phyloP scores from a whole-genome alignment of 768 basidiomycete genomes.

The Russula vinacea region DNA sequence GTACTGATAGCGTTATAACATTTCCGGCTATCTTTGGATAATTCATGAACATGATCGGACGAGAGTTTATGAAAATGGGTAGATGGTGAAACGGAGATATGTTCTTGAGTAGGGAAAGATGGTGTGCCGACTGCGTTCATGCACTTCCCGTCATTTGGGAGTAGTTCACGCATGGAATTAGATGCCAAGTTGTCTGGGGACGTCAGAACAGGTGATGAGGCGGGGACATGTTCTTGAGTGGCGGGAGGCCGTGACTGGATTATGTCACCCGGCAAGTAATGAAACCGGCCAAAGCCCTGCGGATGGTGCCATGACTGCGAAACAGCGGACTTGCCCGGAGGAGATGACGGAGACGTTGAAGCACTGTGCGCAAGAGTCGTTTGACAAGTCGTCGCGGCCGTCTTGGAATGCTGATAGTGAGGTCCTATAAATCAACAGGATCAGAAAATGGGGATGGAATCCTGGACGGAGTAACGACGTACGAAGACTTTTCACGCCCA shows the following conservation, averaged over 20 bases:
- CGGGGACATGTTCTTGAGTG: no score
- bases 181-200: no score
- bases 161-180: no score
- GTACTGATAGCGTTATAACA: no score
- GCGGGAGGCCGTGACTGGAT: background rate
- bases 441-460: constrained; percentile 20
- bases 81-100: no score
- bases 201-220: no score
- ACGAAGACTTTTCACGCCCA: constrained; percentile 96
- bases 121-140: no score
- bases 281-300: constrained; percentile 11
- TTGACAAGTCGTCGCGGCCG: constrained; percentile 22
- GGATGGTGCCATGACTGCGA: constrained; percentile 18
- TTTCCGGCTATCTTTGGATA: no score
- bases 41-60: no score
- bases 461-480: constrained; percentile 26
- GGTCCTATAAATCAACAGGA: constrained; percentile 45
- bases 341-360: background rate
- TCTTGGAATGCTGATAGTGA: constrained; percentile 69
- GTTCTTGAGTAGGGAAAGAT: no score
- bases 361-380: constrained; percentile 21
- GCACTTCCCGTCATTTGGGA: no score
- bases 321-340: constrained; percentile 4
- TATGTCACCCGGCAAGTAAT: constrained; percentile 1
- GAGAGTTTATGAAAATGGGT: no score